Evolutionary conservation across 1,139 yeast genomes (phyloP).

Genomic region (Taphrina communis): DNA sequence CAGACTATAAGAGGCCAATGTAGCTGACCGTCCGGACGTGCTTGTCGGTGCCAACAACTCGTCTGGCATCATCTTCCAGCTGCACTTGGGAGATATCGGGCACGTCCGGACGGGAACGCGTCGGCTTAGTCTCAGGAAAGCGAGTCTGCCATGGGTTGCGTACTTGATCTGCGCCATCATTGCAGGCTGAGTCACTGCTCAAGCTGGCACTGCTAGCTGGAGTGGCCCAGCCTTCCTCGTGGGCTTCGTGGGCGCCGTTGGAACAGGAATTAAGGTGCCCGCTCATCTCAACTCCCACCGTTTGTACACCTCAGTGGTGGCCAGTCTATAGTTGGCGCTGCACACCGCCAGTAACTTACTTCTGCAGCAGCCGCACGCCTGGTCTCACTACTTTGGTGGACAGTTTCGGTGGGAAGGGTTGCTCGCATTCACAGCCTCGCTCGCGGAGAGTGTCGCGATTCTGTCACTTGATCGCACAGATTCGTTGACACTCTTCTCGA

Average conservation of each 20-base stretch:
- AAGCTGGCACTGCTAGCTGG: background rate
- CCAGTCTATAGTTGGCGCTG: background rate
- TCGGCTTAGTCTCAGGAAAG: no score
- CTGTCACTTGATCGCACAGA: background rate
- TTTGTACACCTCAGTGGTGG: background rate
- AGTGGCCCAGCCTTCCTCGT: background rate
- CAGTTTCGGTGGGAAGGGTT: background rate
- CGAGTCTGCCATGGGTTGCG: no score
- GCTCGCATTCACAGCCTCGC: background rate
- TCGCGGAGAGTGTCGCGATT: background rate
- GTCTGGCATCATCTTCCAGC: no score
- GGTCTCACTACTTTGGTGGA: background rate
- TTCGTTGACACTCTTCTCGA: no score
- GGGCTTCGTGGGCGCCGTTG: background rate
- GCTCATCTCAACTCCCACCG: background rate
- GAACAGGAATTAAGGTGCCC: background rate
- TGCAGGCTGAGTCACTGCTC: background rate
- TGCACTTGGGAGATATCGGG: no score
- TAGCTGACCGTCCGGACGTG: no score
- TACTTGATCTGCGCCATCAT: background rate
- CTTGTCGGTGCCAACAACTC: no score
- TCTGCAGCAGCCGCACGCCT: background rate
- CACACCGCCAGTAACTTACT: background rate
- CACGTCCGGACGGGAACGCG: no score
- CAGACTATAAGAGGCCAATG: no score